Evolutionary conservation across 2,329 filamentous ascomycete species (phyloP).

Genomic region (Clonostachys rosea): DNA sequence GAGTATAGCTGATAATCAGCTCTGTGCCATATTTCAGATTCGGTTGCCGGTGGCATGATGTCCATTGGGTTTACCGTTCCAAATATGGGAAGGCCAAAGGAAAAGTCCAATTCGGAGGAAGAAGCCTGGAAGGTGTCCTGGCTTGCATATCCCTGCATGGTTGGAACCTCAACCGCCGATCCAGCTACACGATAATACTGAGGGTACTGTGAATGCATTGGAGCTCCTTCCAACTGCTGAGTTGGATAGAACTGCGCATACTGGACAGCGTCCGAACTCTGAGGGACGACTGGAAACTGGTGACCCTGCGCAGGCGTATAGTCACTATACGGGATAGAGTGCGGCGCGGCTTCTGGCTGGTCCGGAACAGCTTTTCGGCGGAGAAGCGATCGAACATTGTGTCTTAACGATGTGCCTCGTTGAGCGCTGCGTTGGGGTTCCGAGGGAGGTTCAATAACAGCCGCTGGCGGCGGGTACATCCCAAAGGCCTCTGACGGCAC

Average conservation of each 20-base stretch:
- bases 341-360: not conserved
- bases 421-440: constrained; percentile 9
- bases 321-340: too few species aligned
- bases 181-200: too few species aligned
- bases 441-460: not conserved
- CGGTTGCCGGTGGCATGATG: constrained; percentile 39
- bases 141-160: too few species aligned
- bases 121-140: not conserved
- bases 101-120: not conserved
- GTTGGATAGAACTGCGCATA: too few species aligned
- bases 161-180: too few species aligned
- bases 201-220: too few species aligned
- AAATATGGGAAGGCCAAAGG: constrained; percentile 23
- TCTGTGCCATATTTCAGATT: constrained; percentile 27
- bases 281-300: too few species aligned
- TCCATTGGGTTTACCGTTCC: constrained; percentile 50
- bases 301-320: too few species aligned
- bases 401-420: constrained; percentile 23
- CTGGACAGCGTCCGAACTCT: too few species aligned
- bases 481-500: constrained; percentile 34
- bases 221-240: too few species aligned
- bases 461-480: constrained; percentile 14
- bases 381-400: constrained; percentile 28
- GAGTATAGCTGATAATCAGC: constrained; percentile 27
- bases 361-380: constrained; percentile 24